Base-by-base conservation (phyloP, 176 grass and related monocot species). In the Bolboschoenus planiculmis region DNA sequence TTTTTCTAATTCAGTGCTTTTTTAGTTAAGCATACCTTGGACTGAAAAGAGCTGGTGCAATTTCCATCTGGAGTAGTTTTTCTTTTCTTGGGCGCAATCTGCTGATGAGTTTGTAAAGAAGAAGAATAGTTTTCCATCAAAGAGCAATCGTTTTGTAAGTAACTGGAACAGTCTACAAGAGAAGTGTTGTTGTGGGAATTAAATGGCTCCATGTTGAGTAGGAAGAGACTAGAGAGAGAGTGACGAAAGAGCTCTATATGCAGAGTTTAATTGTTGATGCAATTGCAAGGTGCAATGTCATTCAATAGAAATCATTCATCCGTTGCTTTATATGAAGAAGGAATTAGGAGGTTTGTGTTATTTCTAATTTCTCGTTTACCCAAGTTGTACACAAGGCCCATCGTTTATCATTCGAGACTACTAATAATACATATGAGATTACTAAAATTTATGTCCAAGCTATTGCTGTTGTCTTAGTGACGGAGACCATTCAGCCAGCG, bases 121-220 rank as follows among this genome's bases (percentile, higher is more conserved):
- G 78, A 81, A 61, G 56, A 62, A 14, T 51, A 59, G 35, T 42
- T 61, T 81, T 81, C 78, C 56, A 57, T 81, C 62, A 59, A 24
- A 40, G 30, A 42, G 33, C 20, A 26, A 44, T 26, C 31, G 23
- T 43, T 29, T 81, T 81, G 78, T 55, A 60, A 60, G 57, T 62
- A 29, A 23, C 20, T 81, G 18, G 55, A 81, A 59, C 36, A 29
- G 33, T 81, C 78, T 60, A 61, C 23, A 4, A 61, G 76, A 61
- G 44, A 62, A 27, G 78, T 4, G 78, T 81, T 40, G 35, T 61
- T 61, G 51, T 62, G 55, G 29, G 20, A 43, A 81, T 50, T 59
- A 59, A 59, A 59, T 81, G 78, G 54, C 30, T 81, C 56, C 78
- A 62, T 81, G 58, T 81, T 81, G 53, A 34, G 31, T 56, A 42